Percentiles rank a stretch among this genome's conserved stretches.
These are phyloP conservation scores for Biscogniauxia sp. DNA, from an alignment of 2,329 filamentous ascomycete species.

Conservation along the genomic window DNA sequence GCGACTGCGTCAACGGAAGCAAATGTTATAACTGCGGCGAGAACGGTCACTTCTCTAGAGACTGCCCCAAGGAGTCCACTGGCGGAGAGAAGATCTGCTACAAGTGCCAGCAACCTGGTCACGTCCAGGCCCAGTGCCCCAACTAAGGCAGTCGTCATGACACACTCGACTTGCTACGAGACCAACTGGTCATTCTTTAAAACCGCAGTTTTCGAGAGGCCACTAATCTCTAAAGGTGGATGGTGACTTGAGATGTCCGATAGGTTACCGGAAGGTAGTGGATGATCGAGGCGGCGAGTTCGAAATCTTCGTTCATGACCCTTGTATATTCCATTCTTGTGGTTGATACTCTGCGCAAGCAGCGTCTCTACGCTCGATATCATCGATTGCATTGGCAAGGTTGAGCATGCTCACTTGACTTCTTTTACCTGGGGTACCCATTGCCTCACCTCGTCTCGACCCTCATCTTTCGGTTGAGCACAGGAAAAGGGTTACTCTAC, in stretches of 20 bases:
- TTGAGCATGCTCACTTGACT: slow-evolving; percentile 14
- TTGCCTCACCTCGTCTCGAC: slow-evolving; percentile 3
- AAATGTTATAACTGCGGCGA: slow-evolving; percentile 99
- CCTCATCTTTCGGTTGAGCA: neutral
- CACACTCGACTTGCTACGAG: slow-evolving; percentile 11
- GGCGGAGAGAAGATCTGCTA: slow-evolving; percentile 96
- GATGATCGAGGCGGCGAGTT: slow-evolving; percentile 16
- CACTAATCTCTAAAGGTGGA: slow-evolving; percentile 19
- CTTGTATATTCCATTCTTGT: slow-evolving; percentile 25
- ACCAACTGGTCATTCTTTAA: slow-evolving; percentile 10
- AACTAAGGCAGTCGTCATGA: slow-evolving; percentile 50
- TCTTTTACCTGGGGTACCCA: neutral
- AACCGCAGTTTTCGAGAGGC: slow-evolving; percentile 5
- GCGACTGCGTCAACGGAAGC: slow-evolving; percentile 96
- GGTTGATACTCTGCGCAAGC: slow-evolving; percentile 8
- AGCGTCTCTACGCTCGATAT: slow-evolving; percentile 9
- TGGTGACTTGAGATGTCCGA: slow-evolving; percentile 14
- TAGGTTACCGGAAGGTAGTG: slow-evolving; percentile 17
- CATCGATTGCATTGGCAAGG: slow-evolving; percentile 13
- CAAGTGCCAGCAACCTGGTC: slow-evolving; percentile 82
- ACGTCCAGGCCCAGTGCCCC: slow-evolving; percentile 92
- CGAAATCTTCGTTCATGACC: slow-evolving; percentile 19
- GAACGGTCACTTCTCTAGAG: slow-evolving; percentile 90
- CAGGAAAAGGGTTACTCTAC: slow-evolving; percentile 9
- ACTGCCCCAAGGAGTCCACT: slow-evolving; percentile 90